Evolutionary conservation across 495 filamentous ascomycete genomes (phyloP).

Genomic region (Tirmania nivea): DNA sequence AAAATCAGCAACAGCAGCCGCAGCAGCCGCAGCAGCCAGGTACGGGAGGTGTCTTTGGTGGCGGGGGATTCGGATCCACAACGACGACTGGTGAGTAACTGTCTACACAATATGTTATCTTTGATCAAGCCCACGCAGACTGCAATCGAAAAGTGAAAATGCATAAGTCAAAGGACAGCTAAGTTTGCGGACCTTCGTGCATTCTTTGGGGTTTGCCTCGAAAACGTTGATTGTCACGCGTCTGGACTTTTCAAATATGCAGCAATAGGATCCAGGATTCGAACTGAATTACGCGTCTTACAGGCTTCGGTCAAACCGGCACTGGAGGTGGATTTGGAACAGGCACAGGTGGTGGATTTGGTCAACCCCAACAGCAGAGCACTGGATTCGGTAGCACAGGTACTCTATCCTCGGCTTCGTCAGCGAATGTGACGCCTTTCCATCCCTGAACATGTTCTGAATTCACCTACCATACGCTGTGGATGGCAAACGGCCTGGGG

Average conservation of each 20-base stretch:
- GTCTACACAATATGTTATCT: background rate
- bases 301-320: conserved; percentile 15
- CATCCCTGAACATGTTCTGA: conserved; percentile 4
- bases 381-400: conserved; percentile 15
- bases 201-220: no score
- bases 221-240: background rate
- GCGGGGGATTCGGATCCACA: conserved; percentile 31
- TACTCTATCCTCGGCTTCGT: background rate
- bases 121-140: conserved; percentile 1
- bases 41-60: conserved; percentile 30
- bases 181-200: no score
- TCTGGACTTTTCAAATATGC: conserved; percentile 4
- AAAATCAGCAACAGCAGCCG: conserved; percentile 32
- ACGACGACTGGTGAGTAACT: conserved; percentile 16
- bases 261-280: background rate
- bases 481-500: background rate
- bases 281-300: conserved; percentile 6
- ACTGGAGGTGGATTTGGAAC: conserved; percentile 17
- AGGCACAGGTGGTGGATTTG: background rate
- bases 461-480: conserved; percentile 2
- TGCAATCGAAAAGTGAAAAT: no score
- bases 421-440: background rate
- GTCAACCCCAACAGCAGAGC: background rate
- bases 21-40: conserved; percentile 24
- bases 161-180: no score